Conservation (phyloP, 306 rosid species). For the Dicorynia guianensis region DNA sequence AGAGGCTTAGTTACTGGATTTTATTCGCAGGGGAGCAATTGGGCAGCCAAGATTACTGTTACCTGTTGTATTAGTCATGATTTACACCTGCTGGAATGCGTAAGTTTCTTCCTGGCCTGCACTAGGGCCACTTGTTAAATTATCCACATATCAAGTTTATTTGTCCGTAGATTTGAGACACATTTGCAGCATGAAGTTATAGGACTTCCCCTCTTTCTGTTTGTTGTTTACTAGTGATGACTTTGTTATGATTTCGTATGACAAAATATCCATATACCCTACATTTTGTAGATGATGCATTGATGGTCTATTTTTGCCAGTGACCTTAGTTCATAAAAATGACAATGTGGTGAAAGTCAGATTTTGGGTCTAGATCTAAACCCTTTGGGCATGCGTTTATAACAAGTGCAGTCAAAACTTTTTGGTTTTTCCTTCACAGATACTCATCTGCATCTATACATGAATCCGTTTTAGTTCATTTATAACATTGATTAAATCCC, state of each 20-base stretch:
- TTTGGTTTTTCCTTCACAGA: neutral
- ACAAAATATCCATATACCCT: slow-evolving; percentile 16
- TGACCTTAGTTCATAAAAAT: neutral
- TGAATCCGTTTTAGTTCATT: slow-evolving; percentile 8
- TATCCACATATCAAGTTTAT: slow-evolving; percentile 5
- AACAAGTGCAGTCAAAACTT: too few species aligned
- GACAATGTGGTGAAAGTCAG: neutral
- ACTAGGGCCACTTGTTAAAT: slow-evolving; percentile 10
- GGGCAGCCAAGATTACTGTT: slow-evolving; percentile 91
- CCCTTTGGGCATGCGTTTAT: neutral
- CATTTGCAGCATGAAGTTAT: neutral
- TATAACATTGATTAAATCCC: neutral
- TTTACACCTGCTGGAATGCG: slow-evolving; percentile 93
- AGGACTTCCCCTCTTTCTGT: neutral
- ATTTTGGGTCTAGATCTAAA: slow-evolving; percentile 1
- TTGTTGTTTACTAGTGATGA: slow-evolving; percentile 14
- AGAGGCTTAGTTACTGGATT: slow-evolving; percentile 17
- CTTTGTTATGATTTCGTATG: neutral
- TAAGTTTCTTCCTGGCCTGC: slow-evolving; percentile 46
- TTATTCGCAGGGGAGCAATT: slow-evolving; percentile 80
- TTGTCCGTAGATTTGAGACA: neutral
- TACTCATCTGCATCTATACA: neutral
- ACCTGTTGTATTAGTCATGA: slow-evolving; percentile 89
- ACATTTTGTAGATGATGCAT: neutral
- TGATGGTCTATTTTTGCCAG: slow-evolving; percentile 13